Percentiles rank a stretch among this genome's conserved stretches.
These are phyloP conservation scores for Teunomyces aglyptinius DNA, from an alignment of 805 yeast genomes.

Conservation along the genomic window DNA sequence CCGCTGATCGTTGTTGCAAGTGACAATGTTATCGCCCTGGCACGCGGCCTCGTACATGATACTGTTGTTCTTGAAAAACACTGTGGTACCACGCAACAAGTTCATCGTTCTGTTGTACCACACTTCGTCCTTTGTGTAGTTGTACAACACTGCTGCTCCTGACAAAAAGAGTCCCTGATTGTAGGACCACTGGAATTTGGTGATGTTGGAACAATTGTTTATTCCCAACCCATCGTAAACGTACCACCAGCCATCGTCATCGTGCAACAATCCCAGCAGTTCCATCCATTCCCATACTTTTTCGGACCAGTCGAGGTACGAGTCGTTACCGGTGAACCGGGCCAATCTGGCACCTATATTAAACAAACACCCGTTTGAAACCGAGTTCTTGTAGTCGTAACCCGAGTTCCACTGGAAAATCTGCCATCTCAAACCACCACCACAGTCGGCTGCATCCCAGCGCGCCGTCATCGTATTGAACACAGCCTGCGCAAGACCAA, in stretches of 20 bases:
- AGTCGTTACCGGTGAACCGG: conserved; percentile 37
- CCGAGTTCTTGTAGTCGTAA: conserved; percentile 45
- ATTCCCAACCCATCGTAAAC: conserved; percentile 77
- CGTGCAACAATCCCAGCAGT: conserved; percentile 40
- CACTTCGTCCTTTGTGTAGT: conserved; percentile 58
- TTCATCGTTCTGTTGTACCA: conserved; percentile 66
- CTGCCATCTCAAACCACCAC: conserved; percentile 49
- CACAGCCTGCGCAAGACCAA: conserved; percentile 40
- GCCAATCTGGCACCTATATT: conserved; percentile 45
- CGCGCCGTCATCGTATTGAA: conserved; percentile 46
- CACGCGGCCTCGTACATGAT: conserved; percentile 84
- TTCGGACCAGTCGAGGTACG: conserved; percentile 42
- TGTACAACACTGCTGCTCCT: conserved; percentile 80
- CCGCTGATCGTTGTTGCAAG: conserved; percentile 85
- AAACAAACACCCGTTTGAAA: conserved; percentile 45
- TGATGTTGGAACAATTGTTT: conserved; percentile 60
- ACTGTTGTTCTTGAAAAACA: conserved; percentile 48
- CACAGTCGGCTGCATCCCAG: conserved; percentile 39
- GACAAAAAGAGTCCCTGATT: conserved; percentile 77
- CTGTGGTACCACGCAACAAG: conserved; percentile 53
- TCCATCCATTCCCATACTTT: conserved; percentile 47
- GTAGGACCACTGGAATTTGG: conserved; percentile 76
- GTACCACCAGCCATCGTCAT: conserved; percentile 41
- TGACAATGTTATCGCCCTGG: conserved; percentile 45
- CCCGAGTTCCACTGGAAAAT: conserved; percentile 50